Conservation (phyloP, 176 grass and related monocot species). For the Chrysopogon serrulatus region DNA sequence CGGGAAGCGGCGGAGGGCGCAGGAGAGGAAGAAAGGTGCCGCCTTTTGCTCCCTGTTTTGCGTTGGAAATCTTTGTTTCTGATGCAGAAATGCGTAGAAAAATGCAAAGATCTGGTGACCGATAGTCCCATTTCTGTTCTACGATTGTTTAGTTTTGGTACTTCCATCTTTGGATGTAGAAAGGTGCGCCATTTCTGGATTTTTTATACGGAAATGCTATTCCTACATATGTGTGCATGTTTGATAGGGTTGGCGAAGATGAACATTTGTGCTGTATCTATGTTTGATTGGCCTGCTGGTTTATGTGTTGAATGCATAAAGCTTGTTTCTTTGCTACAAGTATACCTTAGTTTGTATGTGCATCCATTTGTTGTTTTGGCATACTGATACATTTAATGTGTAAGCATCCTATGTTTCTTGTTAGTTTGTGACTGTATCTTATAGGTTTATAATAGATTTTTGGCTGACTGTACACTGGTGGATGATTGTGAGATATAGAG, state of each 20-base stretch:
- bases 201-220: slow-evolving; percentile 7
- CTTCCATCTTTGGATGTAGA: slow-evolving; percentile 3
- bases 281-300: background rate
- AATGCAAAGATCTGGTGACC: slow-evolving; percentile 32
- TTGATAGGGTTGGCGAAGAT: background rate
- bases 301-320: background rate
- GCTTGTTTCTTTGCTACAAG: background rate
- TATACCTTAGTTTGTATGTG: slow-evolving; percentile 19
- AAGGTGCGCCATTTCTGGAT: background rate
- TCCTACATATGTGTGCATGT: background rate
- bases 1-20: slow-evolving; percentile 38
- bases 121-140: background rate
- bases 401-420: background rate
- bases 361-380: background rate
- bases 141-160: slow-evolving; percentile 7
- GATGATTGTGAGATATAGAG: background rate
- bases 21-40: slow-evolving; percentile 65
- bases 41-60: slow-evolving; percentile 9
- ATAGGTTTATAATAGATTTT: background rate
- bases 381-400: background rate
- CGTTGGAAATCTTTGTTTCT: background rate
- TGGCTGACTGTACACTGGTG: background rate
- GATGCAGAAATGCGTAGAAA: slow-evolving; percentile 3
- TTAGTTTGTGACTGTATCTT: background rate
- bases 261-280: background rate